phyloP scores from a whole-genome alignment of 2,329 filamentous ascomycete species.

The Botrytis medusae region DNA sequence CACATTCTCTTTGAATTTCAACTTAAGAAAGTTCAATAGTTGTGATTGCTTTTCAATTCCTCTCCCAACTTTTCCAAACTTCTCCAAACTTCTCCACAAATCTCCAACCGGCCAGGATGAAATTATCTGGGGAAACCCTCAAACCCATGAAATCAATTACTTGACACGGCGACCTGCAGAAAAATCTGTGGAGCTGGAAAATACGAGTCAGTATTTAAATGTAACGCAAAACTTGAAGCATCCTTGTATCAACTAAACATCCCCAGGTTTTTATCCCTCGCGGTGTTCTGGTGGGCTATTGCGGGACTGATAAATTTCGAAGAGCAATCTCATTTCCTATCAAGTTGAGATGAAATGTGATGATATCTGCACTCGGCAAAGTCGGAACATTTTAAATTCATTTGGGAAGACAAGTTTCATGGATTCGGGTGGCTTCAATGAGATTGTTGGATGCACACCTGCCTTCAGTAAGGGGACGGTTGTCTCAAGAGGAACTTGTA shows the following conservation, averaged over 20 bases:
- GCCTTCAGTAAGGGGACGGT: background rate
- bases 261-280: background rate
- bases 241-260: conserved; percentile 3
- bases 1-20: background rate
- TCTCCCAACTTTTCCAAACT: conserved; percentile 4
- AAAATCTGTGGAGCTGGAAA: conserved; percentile 7
- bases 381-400: background rate
- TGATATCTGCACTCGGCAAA: background rate
- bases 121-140: background rate
- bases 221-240: background rate
- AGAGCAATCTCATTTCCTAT: background rate
- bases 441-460: background rate
- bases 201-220: background rate
- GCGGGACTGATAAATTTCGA: background rate
- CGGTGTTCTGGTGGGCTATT: background rate
- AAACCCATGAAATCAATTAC: background rate
- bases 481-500: background rate
- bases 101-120: background rate
- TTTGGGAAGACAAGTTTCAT: background rate
- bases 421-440: background rate
- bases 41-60: background rate
- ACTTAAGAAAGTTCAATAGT: background rate
- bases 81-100: conserved; percentile 10
- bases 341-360: background rate
- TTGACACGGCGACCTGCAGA: conserved; percentile 7